Percentiles rank a stretch among this genome's conserved stretches.
These are phyloP conservation scores for Arachis stenosperma DNA, from an alignment of 306 rosid genomes.

Conservation along the genomic window DNA sequence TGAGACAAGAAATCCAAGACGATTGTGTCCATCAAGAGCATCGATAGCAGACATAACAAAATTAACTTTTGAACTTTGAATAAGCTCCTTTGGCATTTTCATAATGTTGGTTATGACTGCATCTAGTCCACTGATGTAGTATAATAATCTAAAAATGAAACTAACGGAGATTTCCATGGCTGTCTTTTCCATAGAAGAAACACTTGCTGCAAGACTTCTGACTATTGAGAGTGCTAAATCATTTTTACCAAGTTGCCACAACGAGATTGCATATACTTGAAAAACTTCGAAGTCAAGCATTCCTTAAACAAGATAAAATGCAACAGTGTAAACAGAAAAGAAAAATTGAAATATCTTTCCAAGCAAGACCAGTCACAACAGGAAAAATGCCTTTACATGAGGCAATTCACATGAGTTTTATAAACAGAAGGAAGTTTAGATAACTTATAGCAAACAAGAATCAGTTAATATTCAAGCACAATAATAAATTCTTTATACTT, in stretches of 20 bases:
- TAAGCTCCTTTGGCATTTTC: slow-evolving; percentile 78
- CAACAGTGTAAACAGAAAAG: slow-evolving; percentile 34
- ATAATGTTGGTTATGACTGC: slow-evolving; percentile 56
- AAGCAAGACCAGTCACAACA: slow-evolving; percentile 29
- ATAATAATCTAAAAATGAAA: slow-evolving; percentile 74
- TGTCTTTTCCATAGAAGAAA: slow-evolving; percentile 63
- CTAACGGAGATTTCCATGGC: slow-evolving; percentile 57
- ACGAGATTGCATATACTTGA: slow-evolving; percentile 78
- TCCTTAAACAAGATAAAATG: slow-evolving; percentile 59
- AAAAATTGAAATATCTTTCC: slow-evolving; percentile 7
- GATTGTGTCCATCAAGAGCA: slow-evolving; percentile 68
- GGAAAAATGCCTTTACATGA: slow-evolving; percentile 21
- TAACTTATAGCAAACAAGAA: slow-evolving; percentile 11
- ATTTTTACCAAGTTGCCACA: slow-evolving; percentile 79
- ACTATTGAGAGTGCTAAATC: slow-evolving; percentile 67
- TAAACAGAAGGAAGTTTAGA: slow-evolving; percentile 1
- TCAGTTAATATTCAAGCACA: slow-evolving; percentile 26
- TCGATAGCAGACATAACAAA: slow-evolving; percentile 79
- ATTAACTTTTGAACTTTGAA: slow-evolving; percentile 72
- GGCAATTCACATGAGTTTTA: slow-evolving; percentile 15
- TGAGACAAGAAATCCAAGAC: slow-evolving; percentile 63
- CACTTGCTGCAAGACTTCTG: slow-evolving; percentile 56
- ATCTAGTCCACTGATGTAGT: slow-evolving; percentile 71
- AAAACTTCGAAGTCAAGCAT: slow-evolving; percentile 69
- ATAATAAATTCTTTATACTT: slow-evolving; percentile 13